A percentile compares a stretch with the other conserved stretches of the same genome.
Conservation (phyloP, 805 yeast genomes). For the Saturnispora bothae region DNA sequence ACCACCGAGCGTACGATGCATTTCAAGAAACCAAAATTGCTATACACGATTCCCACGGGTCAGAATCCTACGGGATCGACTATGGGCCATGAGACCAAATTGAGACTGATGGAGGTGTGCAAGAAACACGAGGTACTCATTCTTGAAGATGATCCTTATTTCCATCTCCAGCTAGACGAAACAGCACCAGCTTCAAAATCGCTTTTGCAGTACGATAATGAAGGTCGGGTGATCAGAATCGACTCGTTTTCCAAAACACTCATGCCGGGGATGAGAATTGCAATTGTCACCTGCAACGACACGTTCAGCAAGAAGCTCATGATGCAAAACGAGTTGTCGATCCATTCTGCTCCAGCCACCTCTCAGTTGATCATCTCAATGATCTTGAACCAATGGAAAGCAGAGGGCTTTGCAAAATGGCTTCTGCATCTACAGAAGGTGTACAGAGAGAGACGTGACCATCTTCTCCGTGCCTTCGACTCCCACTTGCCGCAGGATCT, state of each 20-base stretch:
- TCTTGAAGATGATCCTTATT: conserved; percentile 82
- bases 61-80: conserved; percentile 81
- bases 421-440: conserved; percentile 47
- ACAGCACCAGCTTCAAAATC: conserved; percentile 43
- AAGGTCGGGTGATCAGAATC: conserved; percentile 67
- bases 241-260: conserved; percentile 73
- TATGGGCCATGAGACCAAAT: conserved; percentile 46
- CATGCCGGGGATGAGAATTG: conserved; percentile 69
- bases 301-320: conserved; percentile 39
- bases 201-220: conserved; percentile 57
- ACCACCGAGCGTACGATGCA: conserved; percentile 30
- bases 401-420: conserved; percentile 63
- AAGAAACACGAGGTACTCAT: conserved; percentile 60
- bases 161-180: conserved; percentile 51
- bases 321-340: conserved; percentile 56
- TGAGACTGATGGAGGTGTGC: conserved; percentile 47
- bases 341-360: conserved; percentile 68
- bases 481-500: conserved; percentile 36
- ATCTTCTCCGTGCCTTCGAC: conserved; percentile 41
- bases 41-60: conserved; percentile 70
- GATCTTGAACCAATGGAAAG: conserved; percentile 49
- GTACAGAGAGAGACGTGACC: conserved; percentile 56
- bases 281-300: conserved; percentile 63
- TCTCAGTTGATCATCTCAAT: conserved; percentile 52
- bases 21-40: conserved; percentile 39